Base-by-base conservation (phyloP, 345 rosid genomes). In the Eucalyptus viminalis region DNA sequence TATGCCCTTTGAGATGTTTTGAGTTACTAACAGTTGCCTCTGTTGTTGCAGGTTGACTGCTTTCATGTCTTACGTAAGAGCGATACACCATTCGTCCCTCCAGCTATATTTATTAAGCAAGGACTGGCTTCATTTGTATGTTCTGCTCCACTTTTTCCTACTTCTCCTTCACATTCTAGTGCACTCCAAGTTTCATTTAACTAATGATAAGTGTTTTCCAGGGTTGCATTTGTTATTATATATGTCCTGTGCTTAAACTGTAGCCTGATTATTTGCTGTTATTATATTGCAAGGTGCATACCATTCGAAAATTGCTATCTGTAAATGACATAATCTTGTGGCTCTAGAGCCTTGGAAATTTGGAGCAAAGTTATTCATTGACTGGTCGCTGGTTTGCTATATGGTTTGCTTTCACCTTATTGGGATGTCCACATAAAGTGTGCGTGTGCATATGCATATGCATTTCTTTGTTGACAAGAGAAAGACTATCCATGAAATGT, bases 41-140 rank as follows among this genome's bases (percentile, higher is more conserved):
- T 40, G 86, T 51, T 69, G 83, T 49, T 87, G 72, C 96, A 97
- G 99, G 99, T 98, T 90, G 99, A 98, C 89, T 98, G 99, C 93
- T 98, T 98, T 93, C 99, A 98, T 90, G 99, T 98, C 89, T 94
- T 98, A 90, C 97, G 99, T 69, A 98, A 97, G 92, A 97, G 99
- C 80, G 97, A 97, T 93, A 98, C 98, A 88, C 97, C 98, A 31
- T 98, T 97, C 89, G 98, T 94, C 51, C 97, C 98, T 31, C 92
- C 97, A 86, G 86, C 96, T 72, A 95, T 93, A 90, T 96, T 98
- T 89, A 92, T 98, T 90, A 98, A 95, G 93, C 98, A 95, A 95
- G 99, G 99, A 80, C 98, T 98, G 51, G 89, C 97, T 87, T 93
- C 99, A 91, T 98, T 98, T 93, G 99, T 98, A 97, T 65, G 98